Evolutionary conservation across 2,329 filamentous ascomycete species (phyloP).

Genomic region (Colletotrichum chlorophyti): DNA sequence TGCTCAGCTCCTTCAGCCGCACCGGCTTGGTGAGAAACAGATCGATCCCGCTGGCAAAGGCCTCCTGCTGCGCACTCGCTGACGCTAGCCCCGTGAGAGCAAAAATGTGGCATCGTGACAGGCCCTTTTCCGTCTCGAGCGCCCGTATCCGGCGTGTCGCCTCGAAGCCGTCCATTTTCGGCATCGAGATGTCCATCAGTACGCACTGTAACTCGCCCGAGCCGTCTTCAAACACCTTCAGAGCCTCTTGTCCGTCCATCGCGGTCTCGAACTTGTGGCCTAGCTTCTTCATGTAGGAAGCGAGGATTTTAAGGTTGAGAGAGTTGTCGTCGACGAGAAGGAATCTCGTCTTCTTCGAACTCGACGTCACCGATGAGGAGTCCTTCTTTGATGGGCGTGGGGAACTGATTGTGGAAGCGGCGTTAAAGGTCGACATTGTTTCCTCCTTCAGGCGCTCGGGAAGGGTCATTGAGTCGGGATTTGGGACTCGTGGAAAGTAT

Average conservation of each 20-base stretch:
- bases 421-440: too few relatives aligned
- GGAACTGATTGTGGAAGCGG: too few relatives aligned
- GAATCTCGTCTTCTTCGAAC: conserved; percentile 28
- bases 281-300: conserved; percentile 43
- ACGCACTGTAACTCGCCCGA: conserved; percentile 37
- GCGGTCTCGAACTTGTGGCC: conserved; percentile 38
- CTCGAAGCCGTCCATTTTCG: conserved; percentile 60
- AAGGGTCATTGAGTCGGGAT: too few relatives aligned
- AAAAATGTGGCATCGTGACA: conserved; percentile 53
- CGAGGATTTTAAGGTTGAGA: conserved; percentile 46
- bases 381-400: background rate
- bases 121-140: conserved; percentile 50
- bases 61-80: conserved; percentile 56
- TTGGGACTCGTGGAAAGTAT: too few relatives aligned
- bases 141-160: conserved; percentile 57
- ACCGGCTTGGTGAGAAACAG: conserved; percentile 63
- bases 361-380: too few relatives aligned
- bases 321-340: conserved; percentile 50
- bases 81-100: conserved; percentile 61
- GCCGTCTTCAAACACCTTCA: conserved; percentile 36
- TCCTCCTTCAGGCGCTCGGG: too few relatives aligned
- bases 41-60: conserved; percentile 59
- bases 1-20: conserved; percentile 45
- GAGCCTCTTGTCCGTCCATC: conserved; percentile 41
- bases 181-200: conserved; percentile 63